Conservation (phyloP, 2,329 filamentous ascomycete species). For the Xylaria sp. region DNA sequence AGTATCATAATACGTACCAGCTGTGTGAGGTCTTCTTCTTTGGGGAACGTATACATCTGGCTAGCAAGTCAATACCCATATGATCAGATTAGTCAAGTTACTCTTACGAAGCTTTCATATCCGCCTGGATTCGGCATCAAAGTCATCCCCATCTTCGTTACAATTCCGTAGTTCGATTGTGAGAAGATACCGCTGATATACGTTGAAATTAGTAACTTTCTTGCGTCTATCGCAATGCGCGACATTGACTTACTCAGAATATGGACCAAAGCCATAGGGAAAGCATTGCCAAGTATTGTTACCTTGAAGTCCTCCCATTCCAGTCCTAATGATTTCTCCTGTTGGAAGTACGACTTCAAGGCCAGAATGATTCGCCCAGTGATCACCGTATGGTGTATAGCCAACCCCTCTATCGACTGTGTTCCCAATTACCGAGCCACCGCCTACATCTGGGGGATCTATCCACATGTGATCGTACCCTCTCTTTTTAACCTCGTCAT, state of each 20-base stretch:
- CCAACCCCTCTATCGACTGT: constrained; percentile 58
- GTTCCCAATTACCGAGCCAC: constrained; percentile 60
- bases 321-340: constrained; percentile 56
- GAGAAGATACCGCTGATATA: constrained; percentile 56
- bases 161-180: constrained; percentile 62
- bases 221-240: not conserved
- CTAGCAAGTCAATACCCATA: constrained; percentile 42
- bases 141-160: constrained; percentile 63
- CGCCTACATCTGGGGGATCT: constrained; percentile 55
- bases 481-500: constrained; percentile 57
- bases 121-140: constrained; percentile 64
- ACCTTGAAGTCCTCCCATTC: constrained; percentile 52
- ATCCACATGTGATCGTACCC: constrained; percentile 56
- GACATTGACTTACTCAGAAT: constrained; percentile 45
- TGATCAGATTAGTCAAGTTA: constrained; percentile 9
- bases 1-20: constrained; percentile 43
- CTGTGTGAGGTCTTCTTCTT: constrained; percentile 59
- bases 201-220: constrained; percentile 14
- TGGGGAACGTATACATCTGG: constrained; percentile 56
- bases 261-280: constrained; percentile 55
- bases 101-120: constrained; percentile 54
- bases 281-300: constrained; percentile 57
- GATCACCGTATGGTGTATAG: constrained; percentile 59
- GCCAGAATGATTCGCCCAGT: constrained; percentile 55
- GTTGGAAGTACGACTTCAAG: constrained; percentile 57